These are phyloP conservation scores for Dictyostelium brefeldianum DNA, from an alignment of 78 protist genomes.

Conservation along the genomic window DNA sequence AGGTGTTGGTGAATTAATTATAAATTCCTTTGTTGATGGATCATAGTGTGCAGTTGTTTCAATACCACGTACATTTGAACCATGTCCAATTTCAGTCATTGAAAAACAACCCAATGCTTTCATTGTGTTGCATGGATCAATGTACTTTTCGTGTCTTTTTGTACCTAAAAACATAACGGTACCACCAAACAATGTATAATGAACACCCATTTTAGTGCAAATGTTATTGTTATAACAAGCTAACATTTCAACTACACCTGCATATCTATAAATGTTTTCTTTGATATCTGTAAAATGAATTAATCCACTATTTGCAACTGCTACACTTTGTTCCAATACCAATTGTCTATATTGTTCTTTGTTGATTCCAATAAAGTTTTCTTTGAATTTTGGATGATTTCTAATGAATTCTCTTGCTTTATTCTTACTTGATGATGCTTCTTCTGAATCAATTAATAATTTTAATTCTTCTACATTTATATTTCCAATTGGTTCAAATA, in stretches of 20 bases:
- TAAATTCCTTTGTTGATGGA: conserved; percentile 76
- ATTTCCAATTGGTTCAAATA: conserved; percentile 2
- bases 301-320: conserved; percentile 25
- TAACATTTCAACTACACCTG: conserved; percentile 1
- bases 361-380: not conserved
- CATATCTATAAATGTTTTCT: not conserved
- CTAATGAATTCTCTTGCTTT: not conserved
- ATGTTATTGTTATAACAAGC: conserved; percentile 16
- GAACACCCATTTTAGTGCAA: conserved; percentile 74
- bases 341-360: conserved; percentile 3
- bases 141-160: conserved; percentile 48
- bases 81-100: conserved; percentile 88
- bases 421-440: not conserved
- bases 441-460: conserved; percentile 23
- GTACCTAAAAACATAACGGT: conserved; percentile 81
- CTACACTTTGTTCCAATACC: conserved; percentile 23
- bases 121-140: conserved; percentile 28
- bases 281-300: not conserved
- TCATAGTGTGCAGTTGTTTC: conserved; percentile 94
- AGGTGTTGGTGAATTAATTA: conserved; percentile 88
- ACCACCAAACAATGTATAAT: conserved; percentile 81
- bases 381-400: conserved; percentile 13
- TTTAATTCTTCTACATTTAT: conserved; percentile 9
- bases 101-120: conserved; percentile 82
- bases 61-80: conserved; percentile 70